A percentile compares a stretch with the other conserved stretches of the same genome.
Evolutionary conservation across 2,329 filamentous ascomycete species (phyloP).

Genomic region (Hypoxylon sp.): DNA sequence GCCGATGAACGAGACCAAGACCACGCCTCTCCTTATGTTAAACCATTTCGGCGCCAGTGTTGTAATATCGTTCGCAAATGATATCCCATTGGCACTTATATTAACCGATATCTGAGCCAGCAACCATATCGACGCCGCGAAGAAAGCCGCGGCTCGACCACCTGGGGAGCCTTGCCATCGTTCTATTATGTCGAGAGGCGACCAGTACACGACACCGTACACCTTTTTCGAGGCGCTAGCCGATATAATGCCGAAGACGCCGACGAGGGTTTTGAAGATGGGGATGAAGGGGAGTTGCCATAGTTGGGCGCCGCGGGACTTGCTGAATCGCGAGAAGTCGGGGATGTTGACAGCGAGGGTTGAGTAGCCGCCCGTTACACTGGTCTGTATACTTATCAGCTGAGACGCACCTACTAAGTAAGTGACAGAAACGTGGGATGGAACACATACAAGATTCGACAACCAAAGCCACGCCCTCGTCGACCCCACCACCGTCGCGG

Average conservation of each 20-base stretch:
- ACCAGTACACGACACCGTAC: constrained; percentile 64
- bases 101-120: constrained; percentile 58
- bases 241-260: constrained; percentile 64
- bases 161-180: constrained; percentile 56
- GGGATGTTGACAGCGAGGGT: constrained; percentile 67
- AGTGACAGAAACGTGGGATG: neutral
- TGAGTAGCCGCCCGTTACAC: constrained; percentile 64
- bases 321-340: constrained; percentile 56
- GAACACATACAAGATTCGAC: constrained; percentile 43
- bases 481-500: constrained; percentile 58
- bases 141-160: constrained; percentile 54
- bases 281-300: constrained; percentile 65
- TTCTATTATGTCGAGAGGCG: constrained; percentile 63
- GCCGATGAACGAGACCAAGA: constrained; percentile 53
- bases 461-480: constrained; percentile 53
- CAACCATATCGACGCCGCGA: constrained; percentile 54
- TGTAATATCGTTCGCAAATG: constrained; percentile 53
- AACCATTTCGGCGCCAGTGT: constrained; percentile 53
- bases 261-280: constrained; percentile 63
- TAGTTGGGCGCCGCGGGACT: constrained; percentile 61
- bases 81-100: constrained; percentile 52
- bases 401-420: no score
- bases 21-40: constrained; percentile 53
- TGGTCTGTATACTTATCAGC: constrained; percentile 37
- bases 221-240: constrained; percentile 62